Evolutionary conservation across 768 basidiomycete genomes (phyloP).

Genomic region (Pleurotus giganteus): DNA sequence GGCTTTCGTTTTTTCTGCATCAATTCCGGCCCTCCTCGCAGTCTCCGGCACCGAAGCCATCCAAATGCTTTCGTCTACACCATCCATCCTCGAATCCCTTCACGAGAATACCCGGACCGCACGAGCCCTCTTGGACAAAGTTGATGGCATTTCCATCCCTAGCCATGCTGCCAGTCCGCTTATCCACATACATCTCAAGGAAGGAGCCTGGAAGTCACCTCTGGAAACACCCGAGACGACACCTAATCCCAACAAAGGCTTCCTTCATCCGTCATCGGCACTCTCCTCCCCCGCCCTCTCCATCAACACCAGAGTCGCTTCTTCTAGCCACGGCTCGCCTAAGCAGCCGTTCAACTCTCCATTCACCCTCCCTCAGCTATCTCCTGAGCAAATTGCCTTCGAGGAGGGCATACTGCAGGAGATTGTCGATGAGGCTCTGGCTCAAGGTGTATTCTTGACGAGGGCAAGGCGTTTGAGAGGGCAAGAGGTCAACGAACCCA

Average conservation of each 20-base stretch:
- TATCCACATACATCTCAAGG: conserved; percentile 65
- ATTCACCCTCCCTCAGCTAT: conserved; percentile 42
- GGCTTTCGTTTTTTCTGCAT: conserved; percentile 94
- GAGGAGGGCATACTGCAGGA: conserved; percentile 89
- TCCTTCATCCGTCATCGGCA: conserved; percentile 21
- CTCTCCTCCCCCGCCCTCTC: conserved; percentile 16
- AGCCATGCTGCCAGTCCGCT: conserved; percentile 85
- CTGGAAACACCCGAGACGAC: conserved; percentile 17
- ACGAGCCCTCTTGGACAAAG: conserved; percentile 75
- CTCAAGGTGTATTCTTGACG: conserved; percentile 83
- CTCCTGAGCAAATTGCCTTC: conserved; percentile 48
- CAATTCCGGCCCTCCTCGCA: conserved; percentile 86
- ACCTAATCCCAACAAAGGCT: conserved; percentile 3
- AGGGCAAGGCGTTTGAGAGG: conserved; percentile 77
- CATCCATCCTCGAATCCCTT: conserved; percentile 70
- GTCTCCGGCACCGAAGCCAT: conserved; percentile 88
- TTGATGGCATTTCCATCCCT: conserved; percentile 80
- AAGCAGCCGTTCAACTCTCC: conserved; percentile 52
- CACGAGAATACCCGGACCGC: conserved; percentile 80
- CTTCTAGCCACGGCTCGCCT: conserved; percentile 12
- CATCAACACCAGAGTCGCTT: background rate
- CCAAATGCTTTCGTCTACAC: conserved; percentile 70
- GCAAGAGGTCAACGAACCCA: conserved; percentile 80
- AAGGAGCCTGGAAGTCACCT: conserved; percentile 21
- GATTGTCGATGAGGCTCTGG: conserved; percentile 83